Conservation (phyloP, 208 protist genomes). For the Leishmania tarentolae region DNA sequence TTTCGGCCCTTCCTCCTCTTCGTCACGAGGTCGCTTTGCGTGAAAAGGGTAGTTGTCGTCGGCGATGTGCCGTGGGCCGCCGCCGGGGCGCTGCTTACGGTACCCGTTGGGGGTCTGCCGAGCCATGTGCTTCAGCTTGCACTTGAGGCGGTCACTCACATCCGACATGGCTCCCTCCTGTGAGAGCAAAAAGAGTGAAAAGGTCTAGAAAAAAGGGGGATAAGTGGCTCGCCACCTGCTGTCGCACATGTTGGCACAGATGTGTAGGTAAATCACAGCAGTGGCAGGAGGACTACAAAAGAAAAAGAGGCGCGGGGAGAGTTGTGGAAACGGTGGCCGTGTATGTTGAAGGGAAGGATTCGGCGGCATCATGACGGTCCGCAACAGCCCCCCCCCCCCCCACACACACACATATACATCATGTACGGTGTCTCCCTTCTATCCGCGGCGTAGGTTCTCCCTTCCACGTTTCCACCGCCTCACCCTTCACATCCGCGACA, state of each 20-base stretch:
- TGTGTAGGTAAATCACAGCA: neutral
- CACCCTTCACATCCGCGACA: neutral
- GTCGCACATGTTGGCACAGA: neutral
- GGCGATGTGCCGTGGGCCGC: constrained; percentile 24
- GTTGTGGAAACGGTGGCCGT: neutral
- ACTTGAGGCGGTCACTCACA: constrained; percentile 64
- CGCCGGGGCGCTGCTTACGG: constrained; percentile 29
- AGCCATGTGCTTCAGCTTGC: constrained; percentile 55
- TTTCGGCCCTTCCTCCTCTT: constrained; percentile 4
- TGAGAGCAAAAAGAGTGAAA: neutral
- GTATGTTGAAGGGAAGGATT: neutral
- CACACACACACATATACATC: no score
- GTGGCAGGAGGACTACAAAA: neutral
- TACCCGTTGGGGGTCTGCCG: constrained; percentile 52
- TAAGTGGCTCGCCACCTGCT: neutral
- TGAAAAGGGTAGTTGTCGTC: constrained; percentile 28
- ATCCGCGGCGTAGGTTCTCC: neutral
- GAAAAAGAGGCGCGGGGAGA: neutral
- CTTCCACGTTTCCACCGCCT: neutral
- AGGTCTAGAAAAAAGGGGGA: neutral
- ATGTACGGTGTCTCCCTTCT: neutral
- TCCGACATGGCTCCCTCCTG: constrained; percentile 31
- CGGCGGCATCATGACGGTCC: neutral
- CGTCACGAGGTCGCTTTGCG: constrained; percentile 36
- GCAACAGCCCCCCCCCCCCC: neutral